Base-by-base conservation (phyloP, 345 rosid genomes). In the Citrus cavaleriei region DNA sequence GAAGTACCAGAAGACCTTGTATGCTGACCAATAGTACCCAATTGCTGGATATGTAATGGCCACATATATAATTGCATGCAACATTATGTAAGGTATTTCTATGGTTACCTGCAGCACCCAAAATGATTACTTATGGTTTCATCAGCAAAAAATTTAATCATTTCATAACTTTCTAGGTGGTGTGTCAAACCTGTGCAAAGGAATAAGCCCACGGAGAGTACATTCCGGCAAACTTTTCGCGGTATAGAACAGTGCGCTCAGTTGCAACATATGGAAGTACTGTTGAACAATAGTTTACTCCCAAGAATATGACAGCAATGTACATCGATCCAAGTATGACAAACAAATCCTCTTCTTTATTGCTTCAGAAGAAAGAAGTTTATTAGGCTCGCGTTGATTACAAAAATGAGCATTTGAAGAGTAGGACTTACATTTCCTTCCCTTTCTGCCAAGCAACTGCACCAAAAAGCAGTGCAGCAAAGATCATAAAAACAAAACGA, bases 381-480 rank as follows among this genome's bases (percentile, higher is more conserved):
- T 7, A 3, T 60, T 70, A 70, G 62, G 2, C 32, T 64, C 19
- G 12, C 12, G 28, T 25, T 7, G 40, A 40, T 60, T 67, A 32
- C 5, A 46, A 55, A 19, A 22, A 35, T 57, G 2, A 55, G 18
- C 10, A 34, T 22, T 25, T 21, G 54, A 14, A 54, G 35, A 13
- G 6, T 10, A 77, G 8, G 64, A 73, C 84, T 77, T 73, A 77
- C 84, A 81, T 72, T 66, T 77, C 10, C 42, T 77, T 51, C 61
- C 70, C 84, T 67, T 73, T 81, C 75, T 81, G 84, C 87, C 85
- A 85, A 68, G 77, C 68, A 35, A 76, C 32, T 25, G 79, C 74
- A 4, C 87, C 82, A 57, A 82, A 83, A 19, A 83, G 8, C 19
- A 62, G 28, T 73, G 90, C 79, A 18, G 60, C 74, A n/a, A 79